Conservation (phyloP, 495 filamentous ascomycete species). For the Bacidia gigantensis region DNA sequence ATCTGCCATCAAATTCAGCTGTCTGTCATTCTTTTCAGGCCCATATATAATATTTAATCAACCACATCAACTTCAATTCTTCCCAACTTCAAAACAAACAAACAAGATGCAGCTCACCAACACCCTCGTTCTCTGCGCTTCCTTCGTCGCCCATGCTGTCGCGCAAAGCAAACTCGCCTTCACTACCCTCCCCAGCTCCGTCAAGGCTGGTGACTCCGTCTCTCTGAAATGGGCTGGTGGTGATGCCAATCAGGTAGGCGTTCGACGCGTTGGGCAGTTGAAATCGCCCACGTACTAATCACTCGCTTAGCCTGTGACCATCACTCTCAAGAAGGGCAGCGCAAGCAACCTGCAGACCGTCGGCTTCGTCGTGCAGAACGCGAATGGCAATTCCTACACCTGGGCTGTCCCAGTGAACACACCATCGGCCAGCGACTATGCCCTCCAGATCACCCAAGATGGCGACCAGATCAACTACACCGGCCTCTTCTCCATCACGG, state of each 20-base stretch:
- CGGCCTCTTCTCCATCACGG: constrained; percentile 24
- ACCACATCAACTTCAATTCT: not conserved
- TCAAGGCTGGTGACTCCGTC: constrained; percentile 28
- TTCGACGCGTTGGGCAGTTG: not conserved
- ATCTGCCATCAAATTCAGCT: not conserved
- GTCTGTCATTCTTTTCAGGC: constrained; percentile 15
- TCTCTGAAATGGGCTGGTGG: constrained; percentile 32
- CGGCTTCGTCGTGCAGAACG: constrained; percentile 26
- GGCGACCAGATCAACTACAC: constrained; percentile 31
- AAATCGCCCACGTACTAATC: not conserved
- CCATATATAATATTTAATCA: constrained; percentile 2
- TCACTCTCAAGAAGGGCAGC: constrained; percentile 32
- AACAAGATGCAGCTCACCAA: constrained; percentile 23
- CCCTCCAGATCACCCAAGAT: constrained; percentile 33
- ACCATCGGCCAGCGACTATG: constrained; percentile 29
- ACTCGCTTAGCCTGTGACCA: constrained; percentile 23
- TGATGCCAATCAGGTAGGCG: constrained; percentile 1
- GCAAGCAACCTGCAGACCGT: constrained; percentile 29
- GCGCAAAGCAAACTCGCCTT: constrained; percentile 22
- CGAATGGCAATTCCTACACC: constrained; percentile 26
- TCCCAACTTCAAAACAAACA: not conserved
- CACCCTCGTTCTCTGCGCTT: constrained; percentile 24
- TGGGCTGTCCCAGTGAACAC: constrained; percentile 29
- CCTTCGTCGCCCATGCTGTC: constrained; percentile 22
- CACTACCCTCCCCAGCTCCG: constrained; percentile 29